Conservation (phyloP, 768 basidiomycete genomes). For the Tylopilus cervinicoccineus region DNA sequence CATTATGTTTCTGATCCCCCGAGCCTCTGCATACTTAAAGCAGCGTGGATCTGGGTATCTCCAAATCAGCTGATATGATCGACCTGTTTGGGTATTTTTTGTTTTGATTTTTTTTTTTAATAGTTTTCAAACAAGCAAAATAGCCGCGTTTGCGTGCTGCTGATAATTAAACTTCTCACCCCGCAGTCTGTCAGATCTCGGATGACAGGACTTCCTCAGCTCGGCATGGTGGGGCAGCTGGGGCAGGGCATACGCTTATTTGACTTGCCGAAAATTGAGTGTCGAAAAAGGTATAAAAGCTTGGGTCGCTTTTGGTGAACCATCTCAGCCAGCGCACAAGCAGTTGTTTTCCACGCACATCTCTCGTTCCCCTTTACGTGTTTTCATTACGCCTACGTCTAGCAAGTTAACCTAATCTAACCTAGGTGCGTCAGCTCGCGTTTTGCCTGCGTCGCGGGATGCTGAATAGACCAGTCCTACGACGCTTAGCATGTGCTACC, state of each 20-base stretch:
- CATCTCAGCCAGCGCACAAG: neutral
- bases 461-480: constrained; percentile 15
- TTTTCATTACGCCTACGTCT: constrained; percentile 2
- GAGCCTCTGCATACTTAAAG: neutral
- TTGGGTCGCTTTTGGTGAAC: neutral
- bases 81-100: neutral
- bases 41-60: constrained; percentile 3
- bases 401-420: constrained; percentile 20
- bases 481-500: constrained; percentile 39
- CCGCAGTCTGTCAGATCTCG: constrained; percentile 2
- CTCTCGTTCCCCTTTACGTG: neutral
- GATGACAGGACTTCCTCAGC: neutral
- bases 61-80: constrained; percentile 1
- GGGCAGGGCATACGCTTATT: neutral
- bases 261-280: neutral
- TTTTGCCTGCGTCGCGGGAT: neutral
- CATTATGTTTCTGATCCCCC: neutral
- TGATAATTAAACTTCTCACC: neutral
- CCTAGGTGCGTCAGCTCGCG: constrained; percentile 16
- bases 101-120: neutral
- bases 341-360: neutral
- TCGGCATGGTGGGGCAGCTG: neutral
- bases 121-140: neutral
- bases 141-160: neutral
- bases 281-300: neutral